Base-by-base conservation (phyloP, 129 eudicot genomes). In the Pittosporum tobira region DNA sequence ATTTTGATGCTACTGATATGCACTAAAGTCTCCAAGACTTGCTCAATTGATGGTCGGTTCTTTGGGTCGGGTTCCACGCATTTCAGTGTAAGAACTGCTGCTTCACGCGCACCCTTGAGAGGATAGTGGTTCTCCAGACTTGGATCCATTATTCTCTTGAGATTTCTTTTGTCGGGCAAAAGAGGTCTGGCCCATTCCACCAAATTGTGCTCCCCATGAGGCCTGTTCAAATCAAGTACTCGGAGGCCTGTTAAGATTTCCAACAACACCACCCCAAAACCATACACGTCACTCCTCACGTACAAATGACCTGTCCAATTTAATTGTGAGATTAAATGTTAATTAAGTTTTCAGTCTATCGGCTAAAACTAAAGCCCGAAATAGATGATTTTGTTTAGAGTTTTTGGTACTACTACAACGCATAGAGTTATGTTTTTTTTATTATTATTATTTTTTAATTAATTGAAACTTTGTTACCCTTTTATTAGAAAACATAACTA, bases 201-300 rank as follows among this genome's bases (percentile, higher is more conserved):
- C 37, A 87, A 62, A 55, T 75, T 79, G 18, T 61, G 78, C 62
- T 81, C 75, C 12, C 85, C 71, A 50, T 28, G 54, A 51, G 96
- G 89, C 64, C 96, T 50, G 42, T 81, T 81, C n/a, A 74, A 46
- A 58, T 88, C 96, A 7, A 75, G 81, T 14, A 85, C 96, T 6
- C 84, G 71, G 26, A 69, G 74, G 42, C 93, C 93, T 18, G 96
- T 74, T 37, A 87, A 14, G 6, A 87, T 69, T 66, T 87, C 96
- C 20, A 87, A 65, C 68, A 87, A 52, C 47, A 83, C 5, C n/a
- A n/a, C n/a, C n/a, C n/a, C n/a, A n/a, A n/a, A n/a, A n/a, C n/a
- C n/a, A n/a, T n/a, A n/a, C n/a, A 83, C 88, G 16, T 83, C 88
- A 12, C 88, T 87, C 67, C 70, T 88, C 14, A 88, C 86, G 26